These are phyloP conservation scores for Lentinula boryana DNA, from an alignment of 768 basidiomycete species.

Conservation along the genomic window DNA sequence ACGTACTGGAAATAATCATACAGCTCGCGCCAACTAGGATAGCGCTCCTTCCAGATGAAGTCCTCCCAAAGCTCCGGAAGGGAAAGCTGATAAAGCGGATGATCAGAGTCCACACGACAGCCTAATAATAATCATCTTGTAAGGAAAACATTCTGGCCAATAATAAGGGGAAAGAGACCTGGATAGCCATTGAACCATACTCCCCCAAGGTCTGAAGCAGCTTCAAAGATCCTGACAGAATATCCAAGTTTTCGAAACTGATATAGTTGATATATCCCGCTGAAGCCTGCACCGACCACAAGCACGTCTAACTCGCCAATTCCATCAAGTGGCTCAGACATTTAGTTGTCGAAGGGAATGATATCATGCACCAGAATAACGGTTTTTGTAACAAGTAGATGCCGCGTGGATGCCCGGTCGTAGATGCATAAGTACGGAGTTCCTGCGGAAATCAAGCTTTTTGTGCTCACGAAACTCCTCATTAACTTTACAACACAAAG, in stretches of 20 bases:
- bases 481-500: background rate
- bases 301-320: background rate
- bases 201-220: conserved; percentile 10
- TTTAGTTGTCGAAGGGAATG: background rate
- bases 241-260: conserved; percentile 4
- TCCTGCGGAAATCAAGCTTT: background rate
- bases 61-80: conserved; percentile 10
- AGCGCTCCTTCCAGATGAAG: conserved; percentile 3
- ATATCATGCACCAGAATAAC: background rate
- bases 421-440: background rate
- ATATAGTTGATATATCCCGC: conserved; percentile 4
- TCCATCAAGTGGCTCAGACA: background rate
- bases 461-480: background rate
- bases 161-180: background rate
- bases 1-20: conserved; percentile 10
- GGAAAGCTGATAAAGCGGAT: conserved; percentile 8
- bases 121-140: background rate
- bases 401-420: background rate
- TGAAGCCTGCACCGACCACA: conserved; percentile 1
- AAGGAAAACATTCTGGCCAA: background rate
- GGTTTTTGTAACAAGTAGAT: background rate
- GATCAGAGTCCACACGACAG: conserved; percentile 11
- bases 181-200: conserved; percentile 11
- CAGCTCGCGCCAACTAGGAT: conserved; percentile 8
- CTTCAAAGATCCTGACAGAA: conserved; percentile 10